Conservation (phyloP, 331 rosid species). For the Ulmus americana region DNA sequence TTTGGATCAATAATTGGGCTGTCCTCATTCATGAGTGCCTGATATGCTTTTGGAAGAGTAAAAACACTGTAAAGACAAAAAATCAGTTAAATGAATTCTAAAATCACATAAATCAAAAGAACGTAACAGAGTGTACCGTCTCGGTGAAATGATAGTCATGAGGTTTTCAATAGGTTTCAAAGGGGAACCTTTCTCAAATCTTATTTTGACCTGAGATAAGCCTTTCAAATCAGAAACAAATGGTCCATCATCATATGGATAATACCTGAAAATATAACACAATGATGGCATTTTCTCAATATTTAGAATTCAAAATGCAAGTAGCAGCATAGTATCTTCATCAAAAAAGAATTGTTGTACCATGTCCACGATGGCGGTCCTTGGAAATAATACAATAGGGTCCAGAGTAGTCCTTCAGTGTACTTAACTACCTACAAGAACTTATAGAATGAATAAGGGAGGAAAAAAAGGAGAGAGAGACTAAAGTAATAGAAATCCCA, state of each 20-base stretch:
- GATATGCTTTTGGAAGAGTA: slow-evolving; percentile 38
- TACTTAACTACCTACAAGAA: slow-evolving; percentile 40
- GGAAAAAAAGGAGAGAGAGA: too few relatives aligned
- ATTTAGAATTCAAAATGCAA: background rate
- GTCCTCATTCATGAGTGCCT: slow-evolving; percentile 33
- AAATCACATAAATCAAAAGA: background rate
- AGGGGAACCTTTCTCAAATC: slow-evolving; percentile 37
- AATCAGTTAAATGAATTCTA: background rate
- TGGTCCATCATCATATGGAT: slow-evolving; percentile 45
- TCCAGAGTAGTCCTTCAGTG: slow-evolving; percentile 54
- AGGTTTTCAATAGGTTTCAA: slow-evolving; percentile 56
- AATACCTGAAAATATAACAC: slow-evolving; percentile 35
- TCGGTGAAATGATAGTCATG: slow-evolving; percentile 38
- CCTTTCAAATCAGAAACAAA: slow-evolving; percentile 53
- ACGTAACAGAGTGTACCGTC: slow-evolving; percentile 24
- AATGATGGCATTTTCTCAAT: background rate
- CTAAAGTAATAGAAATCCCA: too few relatives aligned
- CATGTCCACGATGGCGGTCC: slow-evolving; percentile 61
- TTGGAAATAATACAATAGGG: slow-evolving; percentile 45
- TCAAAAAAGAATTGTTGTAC: slow-evolving; percentile 17
- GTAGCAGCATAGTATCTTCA: background rate
- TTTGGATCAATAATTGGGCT: slow-evolving; percentile 39
- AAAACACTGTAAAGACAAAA: slow-evolving; percentile 24
- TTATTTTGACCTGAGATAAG: slow-evolving; percentile 30
- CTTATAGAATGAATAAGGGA: too few relatives aligned